Percentiles rank a stretch among this genome's conserved stretches.
Evolutionary conservation across 495 filamentous ascomycete species (phyloP).

Genomic region (Penicillium bovifimosum): DNA sequence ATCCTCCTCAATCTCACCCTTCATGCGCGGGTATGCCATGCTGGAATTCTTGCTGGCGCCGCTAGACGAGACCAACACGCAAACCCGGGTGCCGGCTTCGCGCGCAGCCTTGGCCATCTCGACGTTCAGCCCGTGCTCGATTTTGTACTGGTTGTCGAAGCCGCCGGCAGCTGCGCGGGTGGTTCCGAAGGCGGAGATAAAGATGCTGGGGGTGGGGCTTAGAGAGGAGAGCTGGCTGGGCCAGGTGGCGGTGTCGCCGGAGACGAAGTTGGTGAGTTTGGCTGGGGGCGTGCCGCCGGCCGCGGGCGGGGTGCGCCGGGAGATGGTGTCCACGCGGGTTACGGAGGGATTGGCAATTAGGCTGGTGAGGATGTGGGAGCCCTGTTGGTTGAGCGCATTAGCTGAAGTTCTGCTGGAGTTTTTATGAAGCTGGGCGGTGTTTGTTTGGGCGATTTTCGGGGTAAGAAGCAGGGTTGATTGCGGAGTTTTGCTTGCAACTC

Average conservation of each 20-base stretch:
- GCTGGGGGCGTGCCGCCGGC: constrained; percentile 27
- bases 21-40: constrained; percentile 65
- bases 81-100: constrained; percentile 56
- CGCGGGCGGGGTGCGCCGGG: constrained; percentile 36
- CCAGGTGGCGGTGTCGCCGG: constrained; percentile 51
- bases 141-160: constrained; percentile 67
- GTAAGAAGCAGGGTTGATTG: background rate
- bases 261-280: constrained; percentile 42
- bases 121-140: constrained; percentile 71
- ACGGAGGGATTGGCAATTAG: constrained; percentile 36
- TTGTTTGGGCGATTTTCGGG: background rate
- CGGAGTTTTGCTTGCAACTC: background rate
- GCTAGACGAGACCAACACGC: constrained; percentile 59
- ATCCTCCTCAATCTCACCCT: constrained; percentile 74
- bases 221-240: constrained; percentile 46
- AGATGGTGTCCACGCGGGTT: constrained; percentile 43
- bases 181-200: constrained; percentile 63
- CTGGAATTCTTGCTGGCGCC: constrained; percentile 44
- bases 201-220: constrained; percentile 50
- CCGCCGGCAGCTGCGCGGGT: constrained; percentile 61
- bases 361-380: constrained; percentile 44
- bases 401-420: background rate
- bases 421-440: background rate
- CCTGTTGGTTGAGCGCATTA: constrained; percentile 24
- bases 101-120: constrained; percentile 62